Evolutionary conservation across 352 stramenopile species (phyloP).

Genomic region (Pythium brachiatum): DNA sequence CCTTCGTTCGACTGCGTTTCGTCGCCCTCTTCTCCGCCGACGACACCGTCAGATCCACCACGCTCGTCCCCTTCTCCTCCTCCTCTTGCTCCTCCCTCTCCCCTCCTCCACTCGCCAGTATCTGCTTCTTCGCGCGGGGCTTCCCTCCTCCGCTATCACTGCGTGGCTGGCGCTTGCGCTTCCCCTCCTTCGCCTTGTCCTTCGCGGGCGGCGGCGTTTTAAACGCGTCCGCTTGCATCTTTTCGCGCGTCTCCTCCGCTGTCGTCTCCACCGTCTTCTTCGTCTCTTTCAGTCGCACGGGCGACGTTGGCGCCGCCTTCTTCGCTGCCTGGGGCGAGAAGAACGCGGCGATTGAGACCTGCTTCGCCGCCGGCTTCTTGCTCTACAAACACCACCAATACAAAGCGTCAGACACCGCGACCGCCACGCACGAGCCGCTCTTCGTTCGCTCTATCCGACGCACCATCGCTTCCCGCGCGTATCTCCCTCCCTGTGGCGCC

Average conservation of each 20-base stretch:
- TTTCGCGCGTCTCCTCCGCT: conserved; percentile 6
- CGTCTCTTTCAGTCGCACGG: background rate
- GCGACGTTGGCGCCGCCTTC: background rate
- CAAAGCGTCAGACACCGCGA: background rate
- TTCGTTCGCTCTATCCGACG: background rate
- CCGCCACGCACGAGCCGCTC: background rate
- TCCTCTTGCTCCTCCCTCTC: background rate
- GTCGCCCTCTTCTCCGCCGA: background rate
- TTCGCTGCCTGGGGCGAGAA: conserved; percentile 53
- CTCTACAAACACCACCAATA: conserved; percentile 12
- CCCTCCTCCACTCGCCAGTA: background rate
- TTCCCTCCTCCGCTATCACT: background rate
- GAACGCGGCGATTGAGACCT: conserved; percentile 75
- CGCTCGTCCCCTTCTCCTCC: background rate
- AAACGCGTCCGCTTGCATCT: conserved; percentile 20
- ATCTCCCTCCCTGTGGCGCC: background rate
- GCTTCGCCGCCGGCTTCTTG: conserved; percentile 49
- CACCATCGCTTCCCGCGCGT: background rate
- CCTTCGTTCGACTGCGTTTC: conserved; percentile 8
- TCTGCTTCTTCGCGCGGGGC: conserved; percentile 18
- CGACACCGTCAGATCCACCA: conserved; percentile 15
- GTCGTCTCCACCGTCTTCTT: background rate
- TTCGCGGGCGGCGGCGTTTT: conserved; percentile 17
- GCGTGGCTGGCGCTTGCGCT: conserved; percentile 15
- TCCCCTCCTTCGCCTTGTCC: background rate